These are phyloP conservation scores for Trichoderma afroharzianum DNA, from an alignment of 2,329 filamentous ascomycete genomes.

Conservation along the genomic window DNA sequence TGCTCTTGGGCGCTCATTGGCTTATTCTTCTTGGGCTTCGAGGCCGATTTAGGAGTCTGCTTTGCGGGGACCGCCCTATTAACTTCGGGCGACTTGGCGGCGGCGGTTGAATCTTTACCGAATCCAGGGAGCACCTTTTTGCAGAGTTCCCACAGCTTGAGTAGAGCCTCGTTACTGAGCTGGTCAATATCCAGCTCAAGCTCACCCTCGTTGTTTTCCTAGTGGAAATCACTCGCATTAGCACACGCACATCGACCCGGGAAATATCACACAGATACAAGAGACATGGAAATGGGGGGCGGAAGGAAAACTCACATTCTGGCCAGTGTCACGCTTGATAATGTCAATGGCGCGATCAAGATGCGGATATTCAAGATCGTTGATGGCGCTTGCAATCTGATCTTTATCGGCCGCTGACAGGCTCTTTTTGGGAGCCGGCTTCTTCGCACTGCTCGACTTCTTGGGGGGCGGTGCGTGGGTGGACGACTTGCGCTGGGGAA, in stretches of 20 bases:
- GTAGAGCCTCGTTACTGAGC: constrained; percentile 52
- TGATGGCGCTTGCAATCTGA: constrained; percentile 81
- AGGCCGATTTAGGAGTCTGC: constrained; percentile 29
- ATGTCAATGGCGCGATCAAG: constrained; percentile 81
- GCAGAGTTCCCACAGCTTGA: constrained; percentile 48
- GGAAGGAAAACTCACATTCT: constrained; percentile 53
- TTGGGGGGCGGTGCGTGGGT: constrained; percentile 33
- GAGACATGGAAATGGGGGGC: neutral
- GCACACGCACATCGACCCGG: neutral
- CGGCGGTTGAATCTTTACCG: constrained; percentile 32
- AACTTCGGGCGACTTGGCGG: constrained; percentile 31
- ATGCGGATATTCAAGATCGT: constrained; percentile 71
- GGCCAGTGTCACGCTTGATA: constrained; percentile 81
- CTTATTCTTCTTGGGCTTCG: constrained; percentile 69
- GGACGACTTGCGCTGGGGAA: constrained; percentile 42
- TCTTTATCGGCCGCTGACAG: constrained; percentile 83
- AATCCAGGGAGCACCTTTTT: constrained; percentile 42
- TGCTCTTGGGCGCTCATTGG: constrained; percentile 70
- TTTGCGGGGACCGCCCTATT: constrained; percentile 29
- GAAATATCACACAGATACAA: neutral
- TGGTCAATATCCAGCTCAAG: constrained; percentile 59
- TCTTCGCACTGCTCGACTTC: constrained; percentile 41
- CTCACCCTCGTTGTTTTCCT: constrained; percentile 59
- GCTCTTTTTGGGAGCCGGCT: constrained; percentile 44
- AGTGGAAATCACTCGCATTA: neutral